Evolutionary conservation across 108 stramenopile species (phyloP), one percentile per base, ranked within the genome.

Genomic region (Epipyxis sp.): DNA sequence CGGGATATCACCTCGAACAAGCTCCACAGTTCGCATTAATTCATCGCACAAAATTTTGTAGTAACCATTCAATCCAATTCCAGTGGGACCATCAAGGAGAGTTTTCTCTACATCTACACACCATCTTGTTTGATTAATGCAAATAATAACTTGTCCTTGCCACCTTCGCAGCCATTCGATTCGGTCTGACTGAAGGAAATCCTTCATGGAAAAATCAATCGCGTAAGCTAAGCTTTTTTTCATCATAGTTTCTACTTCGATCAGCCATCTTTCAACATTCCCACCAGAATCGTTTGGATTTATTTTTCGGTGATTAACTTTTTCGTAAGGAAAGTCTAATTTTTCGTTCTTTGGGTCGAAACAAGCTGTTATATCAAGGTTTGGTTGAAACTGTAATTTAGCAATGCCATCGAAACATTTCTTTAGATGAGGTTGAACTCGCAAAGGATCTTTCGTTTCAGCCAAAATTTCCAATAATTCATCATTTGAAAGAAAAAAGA

Each of bases 401-500:
- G 79, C 76, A 43, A 90, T 89, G 1, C 90, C 90, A 45, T 90
- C 90, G 84, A 90, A 90, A 57, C 89, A 89, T 82, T 90, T 90
- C 82, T 90, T 89, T 40, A 90, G 80, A 81, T 89, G 88, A 0
- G 87, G 88, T 81, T 90, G 90, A 2, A 90, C 90, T 10, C 86
- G 86, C 29, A 81, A 54, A 6, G 90, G 90, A 59, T 90, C 90
- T 79, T 90, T 90, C 0, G 90, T 90, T 59, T 90, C 90, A 1
- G 90, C 87, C 32, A 90, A 86, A 29, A 90, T 90, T 69, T 90
- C 90, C 58, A 90, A 69, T 40, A 90, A 81, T 45, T 79, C 81
- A 69, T 86, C 85, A 82, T 86, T 85, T 27, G 80, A 82, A 20
- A 87, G 50, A 59, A 86, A 86, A 87, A 87, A 89, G 72, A 89